Evolutionary conservation across 2,329 filamentous ascomycete species (phyloP).

Genomic region (Leptodontidium sp.): DNA sequence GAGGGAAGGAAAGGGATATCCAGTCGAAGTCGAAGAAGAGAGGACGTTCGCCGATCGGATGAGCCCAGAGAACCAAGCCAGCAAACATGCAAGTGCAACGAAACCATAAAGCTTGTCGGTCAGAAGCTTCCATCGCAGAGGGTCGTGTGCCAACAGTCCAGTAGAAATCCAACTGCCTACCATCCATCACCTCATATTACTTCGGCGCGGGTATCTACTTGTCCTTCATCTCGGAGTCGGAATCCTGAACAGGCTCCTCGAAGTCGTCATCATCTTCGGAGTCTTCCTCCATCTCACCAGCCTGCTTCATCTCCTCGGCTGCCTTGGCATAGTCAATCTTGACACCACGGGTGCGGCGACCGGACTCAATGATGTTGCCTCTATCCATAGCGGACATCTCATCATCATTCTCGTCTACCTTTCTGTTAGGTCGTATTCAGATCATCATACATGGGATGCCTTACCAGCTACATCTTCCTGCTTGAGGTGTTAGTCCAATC

Average conservation of each 20-base stretch:
- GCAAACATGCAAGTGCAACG: constrained; percentile 19
- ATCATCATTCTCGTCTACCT: constrained; percentile 75
- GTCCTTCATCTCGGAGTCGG: constrained; percentile 65
- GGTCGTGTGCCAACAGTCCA: constrained; percentile 18
- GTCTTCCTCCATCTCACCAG: constrained; percentile 75
- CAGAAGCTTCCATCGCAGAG: constrained; percentile 6
- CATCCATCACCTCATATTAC: not conserved
- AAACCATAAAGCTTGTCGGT: constrained; percentile 11
- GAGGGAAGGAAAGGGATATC: constrained; percentile 29
- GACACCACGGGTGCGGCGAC: constrained; percentile 88
- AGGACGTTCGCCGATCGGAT: not conserved
- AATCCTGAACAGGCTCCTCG: constrained; percentile 55
- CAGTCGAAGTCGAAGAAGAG: constrained; percentile 25
- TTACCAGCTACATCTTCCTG: constrained; percentile 43
- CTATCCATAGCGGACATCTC: constrained; percentile 91
- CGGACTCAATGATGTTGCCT: constrained; percentile 82
- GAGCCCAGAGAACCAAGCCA: not conserved
- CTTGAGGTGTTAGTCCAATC: constrained; percentile 26
- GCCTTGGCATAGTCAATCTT: constrained; percentile 94
- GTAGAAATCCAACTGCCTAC: constrained; percentile 15
- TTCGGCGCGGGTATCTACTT: not conserved
- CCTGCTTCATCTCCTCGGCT: constrained; percentile 81
- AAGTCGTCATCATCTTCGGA: constrained; percentile 70
- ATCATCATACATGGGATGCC: constrained; percentile 15
- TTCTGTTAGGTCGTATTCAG: constrained; percentile 27